Conservation (phyloP, 192 early-diverging fungal genomes). For the Umbelopsis sp. region DNA sequence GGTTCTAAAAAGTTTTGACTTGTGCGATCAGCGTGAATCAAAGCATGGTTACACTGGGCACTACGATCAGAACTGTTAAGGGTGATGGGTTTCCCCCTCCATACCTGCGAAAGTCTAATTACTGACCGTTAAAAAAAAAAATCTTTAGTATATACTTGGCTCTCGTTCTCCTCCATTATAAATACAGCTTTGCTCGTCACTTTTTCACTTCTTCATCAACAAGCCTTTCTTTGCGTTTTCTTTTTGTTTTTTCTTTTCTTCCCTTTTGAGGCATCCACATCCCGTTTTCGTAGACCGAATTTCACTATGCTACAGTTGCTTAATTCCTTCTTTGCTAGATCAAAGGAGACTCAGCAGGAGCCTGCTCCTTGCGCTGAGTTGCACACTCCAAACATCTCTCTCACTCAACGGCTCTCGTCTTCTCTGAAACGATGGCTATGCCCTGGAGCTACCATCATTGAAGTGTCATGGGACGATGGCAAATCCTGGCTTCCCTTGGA, state of each 20-base stretch:
- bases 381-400: conserved; percentile 18
- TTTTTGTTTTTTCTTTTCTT: not conserved
- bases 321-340: not conserved
- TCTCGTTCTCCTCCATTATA: not conserved
- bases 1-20: not conserved
- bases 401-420: not conserved
- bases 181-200: not conserved
- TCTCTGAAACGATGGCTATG: conserved; percentile 1
- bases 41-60: conserved; percentile 18
- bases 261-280: not conserved
- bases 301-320: conserved; percentile 1
- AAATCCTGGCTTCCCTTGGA: conserved; percentile 20
- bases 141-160: not conserved
- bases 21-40: conserved; percentile 20
- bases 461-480: conserved; percentile 24
- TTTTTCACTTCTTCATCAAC: too few species aligned
- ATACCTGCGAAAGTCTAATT: not conserved
- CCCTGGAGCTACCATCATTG: conserved; percentile 8
- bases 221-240: not conserved
- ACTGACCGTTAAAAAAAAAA: not conserved
- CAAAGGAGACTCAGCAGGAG: not conserved
- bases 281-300: too few species aligned
- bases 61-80: not conserved
- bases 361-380: conserved; percentile 10
- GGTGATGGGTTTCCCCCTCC: not conserved